Percentiles rank a stretch among this genome's conserved stretches.
phyloP scores from a whole-genome alignment of 441 rosid species.

The Jatropha podagrica region DNA sequence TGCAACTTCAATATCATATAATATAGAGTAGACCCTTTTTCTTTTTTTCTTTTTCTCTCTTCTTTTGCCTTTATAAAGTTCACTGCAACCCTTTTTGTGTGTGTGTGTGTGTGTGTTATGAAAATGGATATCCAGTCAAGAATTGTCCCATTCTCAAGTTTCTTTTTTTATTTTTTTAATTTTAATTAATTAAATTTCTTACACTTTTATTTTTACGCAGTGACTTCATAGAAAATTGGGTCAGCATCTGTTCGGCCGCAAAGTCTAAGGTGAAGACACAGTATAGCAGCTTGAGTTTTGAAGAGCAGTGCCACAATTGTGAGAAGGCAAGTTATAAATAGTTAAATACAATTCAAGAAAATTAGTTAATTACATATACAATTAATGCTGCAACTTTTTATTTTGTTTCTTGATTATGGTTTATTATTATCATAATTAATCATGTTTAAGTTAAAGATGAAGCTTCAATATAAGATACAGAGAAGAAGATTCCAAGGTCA shows the following conservation, averaged over 20 bases:
- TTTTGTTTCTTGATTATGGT: neutral
- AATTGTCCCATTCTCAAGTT: neutral
- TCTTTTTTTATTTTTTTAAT: neutral
- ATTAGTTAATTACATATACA: too few species aligned
- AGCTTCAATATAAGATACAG: neutral
- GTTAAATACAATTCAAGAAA: neutral
- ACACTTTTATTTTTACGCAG: conserved; percentile 36
- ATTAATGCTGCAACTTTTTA: neutral
- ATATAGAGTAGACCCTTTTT: too few species aligned
- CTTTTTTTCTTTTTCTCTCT: too few species aligned
- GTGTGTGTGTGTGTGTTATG: too few species aligned
- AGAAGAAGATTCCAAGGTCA: conserved; percentile 7
- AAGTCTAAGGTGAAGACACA: conserved; percentile 66
- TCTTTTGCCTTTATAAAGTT: neutral
- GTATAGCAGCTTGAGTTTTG: conserved; percentile 36
- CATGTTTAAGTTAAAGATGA: neutral
- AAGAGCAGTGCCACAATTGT: conserved; percentile 65
- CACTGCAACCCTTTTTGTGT: neutral
- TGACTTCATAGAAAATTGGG: conserved; percentile 90
- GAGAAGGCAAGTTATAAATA: conserved; percentile 61
- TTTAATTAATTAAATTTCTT: neutral
- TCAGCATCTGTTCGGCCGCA: conserved; percentile 69
- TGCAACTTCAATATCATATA: neutral
- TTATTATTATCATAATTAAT: neutral
- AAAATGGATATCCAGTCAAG: neutral